Conservation (phyloP, 495 filamentous ascomycete species). For the Oidiodendron maius region DNA sequence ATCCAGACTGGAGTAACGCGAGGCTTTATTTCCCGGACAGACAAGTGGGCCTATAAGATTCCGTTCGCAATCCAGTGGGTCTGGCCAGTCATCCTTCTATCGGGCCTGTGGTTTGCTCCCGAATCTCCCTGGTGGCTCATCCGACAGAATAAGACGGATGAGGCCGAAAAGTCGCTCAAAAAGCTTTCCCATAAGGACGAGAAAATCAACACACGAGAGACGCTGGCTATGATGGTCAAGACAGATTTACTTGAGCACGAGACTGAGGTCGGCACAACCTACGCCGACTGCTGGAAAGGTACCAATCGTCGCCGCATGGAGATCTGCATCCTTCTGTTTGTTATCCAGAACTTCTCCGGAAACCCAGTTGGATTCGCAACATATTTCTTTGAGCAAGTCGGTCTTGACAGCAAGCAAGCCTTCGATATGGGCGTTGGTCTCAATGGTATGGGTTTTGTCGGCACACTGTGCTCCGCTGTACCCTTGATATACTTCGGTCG, state of each 20-base stretch:
- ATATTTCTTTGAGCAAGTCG: conserved; percentile 65
- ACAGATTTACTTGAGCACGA: conserved; percentile 61
- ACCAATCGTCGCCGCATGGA: conserved; percentile 62
- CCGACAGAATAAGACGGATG: conserved; percentile 42
- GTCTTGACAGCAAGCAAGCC: conserved; percentile 44
- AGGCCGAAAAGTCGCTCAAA: conserved; percentile 48
- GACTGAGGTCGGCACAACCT: conserved; percentile 49
- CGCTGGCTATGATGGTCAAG: conserved; percentile 65
- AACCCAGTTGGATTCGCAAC: conserved; percentile 65
- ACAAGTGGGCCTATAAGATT: conserved; percentile 55
- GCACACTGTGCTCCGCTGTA: conserved; percentile 40
- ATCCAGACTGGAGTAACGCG: conserved; percentile 58
- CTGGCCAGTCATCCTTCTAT: conserved; percentile 61
- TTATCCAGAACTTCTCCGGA: conserved; percentile 65
- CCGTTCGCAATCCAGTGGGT: conserved; percentile 55
- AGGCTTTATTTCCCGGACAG: conserved; percentile 40
- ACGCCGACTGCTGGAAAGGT: conserved; percentile 61
- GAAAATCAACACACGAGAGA: conserved; percentile 55
- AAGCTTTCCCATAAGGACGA: conserved; percentile 55
- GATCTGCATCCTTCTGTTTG: conserved; percentile 61
- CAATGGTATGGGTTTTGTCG: conserved; percentile 26
- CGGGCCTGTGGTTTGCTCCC: conserved; percentile 57
- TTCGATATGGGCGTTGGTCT: conserved; percentile 49
- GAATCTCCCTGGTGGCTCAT: no score
- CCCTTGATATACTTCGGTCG: conserved; percentile 31